These are phyloP conservation scores for Nakazawaea holstii DNA, from an alignment of 805 yeast species.

Conservation along the genomic window DNA sequence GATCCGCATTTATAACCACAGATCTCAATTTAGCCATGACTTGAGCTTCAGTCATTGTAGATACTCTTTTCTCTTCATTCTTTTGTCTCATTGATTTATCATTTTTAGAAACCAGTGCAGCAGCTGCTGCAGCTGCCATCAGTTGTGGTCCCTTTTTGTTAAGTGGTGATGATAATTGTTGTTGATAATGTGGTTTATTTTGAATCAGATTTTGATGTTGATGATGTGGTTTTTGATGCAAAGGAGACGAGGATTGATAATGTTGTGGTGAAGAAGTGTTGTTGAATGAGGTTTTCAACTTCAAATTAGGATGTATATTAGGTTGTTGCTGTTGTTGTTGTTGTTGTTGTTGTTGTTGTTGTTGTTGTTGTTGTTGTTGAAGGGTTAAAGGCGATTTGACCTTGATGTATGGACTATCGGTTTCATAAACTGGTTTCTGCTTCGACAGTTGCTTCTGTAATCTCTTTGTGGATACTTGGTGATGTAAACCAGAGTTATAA, in stretches of 20 bases:
- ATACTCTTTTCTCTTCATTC: conserved; percentile 44
- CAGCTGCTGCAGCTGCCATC: conserved; percentile 29
- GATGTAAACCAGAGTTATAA: conserved; percentile 1
- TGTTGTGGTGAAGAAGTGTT: conserved; percentile 12
- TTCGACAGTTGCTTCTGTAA: conserved; percentile 8
- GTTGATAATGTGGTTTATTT: conserved; percentile 12
- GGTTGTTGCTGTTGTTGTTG: conserved; percentile 12
- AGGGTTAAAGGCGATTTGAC: conserved; percentile 8
- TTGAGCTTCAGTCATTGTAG: conserved; percentile 80
- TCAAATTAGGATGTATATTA: conserved; percentile 28
- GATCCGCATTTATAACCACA: conserved; percentile 81
- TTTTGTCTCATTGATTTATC: conserved; percentile 17
- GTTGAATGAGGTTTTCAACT: conserved; percentile 22
- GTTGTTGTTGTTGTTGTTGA: conserved; percentile 8
- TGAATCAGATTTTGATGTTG: not conserved
- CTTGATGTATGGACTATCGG: conserved; percentile 10
- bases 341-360: conserved; percentile 13
- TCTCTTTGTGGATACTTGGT: conserved; percentile 9
- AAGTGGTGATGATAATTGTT: conserved; percentile 16
- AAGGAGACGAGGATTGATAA: not conserved
- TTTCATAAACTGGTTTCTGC: conserved; percentile 11
- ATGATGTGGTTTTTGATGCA: not conserved
- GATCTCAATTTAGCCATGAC: conserved; percentile 73
- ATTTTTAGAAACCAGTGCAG: conserved; percentile 25
- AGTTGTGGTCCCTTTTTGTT: conserved; percentile 18